Percentiles rank a stretch among this genome's conserved stretches.
Evolutionary conservation across 2,329 filamentous ascomycete species (phyloP).

Genomic region (Penicillium decumbens): DNA sequence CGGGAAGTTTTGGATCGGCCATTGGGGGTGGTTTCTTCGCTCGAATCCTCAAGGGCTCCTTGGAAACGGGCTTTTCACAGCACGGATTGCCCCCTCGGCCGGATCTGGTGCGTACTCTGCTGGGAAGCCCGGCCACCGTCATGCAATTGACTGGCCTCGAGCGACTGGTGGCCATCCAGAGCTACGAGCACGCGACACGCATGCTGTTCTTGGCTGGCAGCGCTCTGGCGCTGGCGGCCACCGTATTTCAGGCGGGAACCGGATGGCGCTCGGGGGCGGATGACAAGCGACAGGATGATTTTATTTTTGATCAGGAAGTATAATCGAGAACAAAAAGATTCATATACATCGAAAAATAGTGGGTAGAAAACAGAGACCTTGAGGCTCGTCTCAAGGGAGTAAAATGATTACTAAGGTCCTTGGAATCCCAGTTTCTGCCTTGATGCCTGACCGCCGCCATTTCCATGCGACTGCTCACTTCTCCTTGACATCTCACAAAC

Average conservation of each 20-base stretch:
- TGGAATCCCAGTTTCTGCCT: conserved; percentile 5
- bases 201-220: conserved; percentile 52
- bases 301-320: not conserved
- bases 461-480: not conserved
- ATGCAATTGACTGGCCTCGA: conserved; percentile 47
- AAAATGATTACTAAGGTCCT: not conserved
- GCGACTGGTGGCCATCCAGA: conserved; percentile 48
- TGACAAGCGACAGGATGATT: conserved; percentile 4
- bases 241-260: conserved; percentile 54
- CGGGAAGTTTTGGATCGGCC: conserved; percentile 72
- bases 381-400: not conserved
- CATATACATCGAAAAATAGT: not conserved
- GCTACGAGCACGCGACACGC: conserved; percentile 53
- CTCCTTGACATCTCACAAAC: not conserved
- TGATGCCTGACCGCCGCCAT: conserved; percentile 7
- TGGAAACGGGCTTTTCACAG: conserved; percentile 56
- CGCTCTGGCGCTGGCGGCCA: conserved; percentile 47
- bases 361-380: not conserved
- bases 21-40: conserved; percentile 73
- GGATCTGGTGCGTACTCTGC: conserved; percentile 50
- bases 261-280: conserved; percentile 48
- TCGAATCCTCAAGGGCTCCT: conserved; percentile 53
- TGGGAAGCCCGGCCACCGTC: conserved; percentile 58
- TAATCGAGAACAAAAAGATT: not conserved
- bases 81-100: conserved; percentile 36